These are phyloP conservation scores for Furcasterigmium sp. DNA, from an alignment of 2,329 filamentous ascomycete genomes.

Conservation along the genomic window DNA sequence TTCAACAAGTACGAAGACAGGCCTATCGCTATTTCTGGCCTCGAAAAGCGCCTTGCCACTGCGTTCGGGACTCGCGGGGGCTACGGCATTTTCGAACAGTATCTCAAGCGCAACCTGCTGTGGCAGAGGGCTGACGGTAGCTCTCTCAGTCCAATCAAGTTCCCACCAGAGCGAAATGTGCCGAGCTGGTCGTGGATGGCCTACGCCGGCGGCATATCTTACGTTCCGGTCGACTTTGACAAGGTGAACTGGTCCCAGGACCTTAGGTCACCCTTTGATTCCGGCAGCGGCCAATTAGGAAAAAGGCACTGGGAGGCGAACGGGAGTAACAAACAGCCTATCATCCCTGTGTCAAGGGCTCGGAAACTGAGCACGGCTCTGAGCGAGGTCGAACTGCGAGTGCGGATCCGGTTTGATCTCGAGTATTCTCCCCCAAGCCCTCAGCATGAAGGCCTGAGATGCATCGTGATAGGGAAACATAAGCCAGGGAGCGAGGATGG, in stretches of 20 bases:
- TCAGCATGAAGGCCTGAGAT: neutral
- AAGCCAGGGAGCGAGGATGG: too few relatives aligned
- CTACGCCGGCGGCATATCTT: neutral
- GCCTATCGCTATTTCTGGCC: neutral
- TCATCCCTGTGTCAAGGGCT: neutral
- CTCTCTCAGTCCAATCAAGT: neutral
- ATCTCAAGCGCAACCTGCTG: neutral
- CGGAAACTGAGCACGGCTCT: neutral
- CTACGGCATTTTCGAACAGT: neutral
- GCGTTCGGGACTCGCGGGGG: neutral
- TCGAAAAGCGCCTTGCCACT: neutral
- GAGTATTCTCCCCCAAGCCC: neutral
- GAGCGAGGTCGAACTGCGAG: neutral
- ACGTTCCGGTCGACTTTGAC: neutral
- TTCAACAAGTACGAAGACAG: neutral
- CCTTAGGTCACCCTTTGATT: neutral
- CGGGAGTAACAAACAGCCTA: too few relatives aligned
- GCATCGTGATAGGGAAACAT: neutral
- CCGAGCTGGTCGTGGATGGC: neutral
- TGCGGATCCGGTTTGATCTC: neutral
- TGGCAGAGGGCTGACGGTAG: neutral
- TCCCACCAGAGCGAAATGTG: neutral
- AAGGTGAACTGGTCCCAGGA: neutral
- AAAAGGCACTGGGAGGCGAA: neutral
- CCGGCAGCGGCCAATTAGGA: neutral